Conservation (phyloP, 164 flowering plant genomes). For the Dillenia turbinata region DNA sequence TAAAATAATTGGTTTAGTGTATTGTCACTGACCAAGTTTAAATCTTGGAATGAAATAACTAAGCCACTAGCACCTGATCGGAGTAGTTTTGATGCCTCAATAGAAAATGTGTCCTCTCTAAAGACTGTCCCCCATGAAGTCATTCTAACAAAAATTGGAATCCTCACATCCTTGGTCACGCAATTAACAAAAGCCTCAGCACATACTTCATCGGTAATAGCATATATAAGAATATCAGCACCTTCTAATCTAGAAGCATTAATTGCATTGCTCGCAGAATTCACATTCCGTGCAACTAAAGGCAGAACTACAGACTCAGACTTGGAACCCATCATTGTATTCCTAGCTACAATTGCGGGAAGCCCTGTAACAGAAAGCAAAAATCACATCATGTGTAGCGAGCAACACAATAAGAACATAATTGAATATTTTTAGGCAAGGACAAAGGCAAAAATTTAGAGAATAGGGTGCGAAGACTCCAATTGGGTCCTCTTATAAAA, state of each 20-base stretch:
- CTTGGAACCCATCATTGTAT: slow-evolving; percentile 70
- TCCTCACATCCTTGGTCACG: slow-evolving; percentile 44
- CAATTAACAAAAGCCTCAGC: slow-evolving; percentile 24
- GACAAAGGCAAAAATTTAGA: no score
- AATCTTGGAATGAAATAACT: slow-evolving; percentile 49
- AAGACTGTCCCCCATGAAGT: not conserved
- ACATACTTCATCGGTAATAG: slow-evolving; percentile 16
- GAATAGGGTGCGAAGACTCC: no score
- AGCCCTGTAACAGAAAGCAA: slow-evolving; percentile 45
- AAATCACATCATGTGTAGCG: not conserved
- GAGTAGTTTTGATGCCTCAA: slow-evolving; percentile 32
- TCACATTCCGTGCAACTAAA: slow-evolving; percentile 69
- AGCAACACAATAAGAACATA: no score
- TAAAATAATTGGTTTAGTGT: slow-evolving; percentile 37
- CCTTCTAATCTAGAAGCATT: slow-evolving; percentile 80
- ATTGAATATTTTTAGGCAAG: no score
- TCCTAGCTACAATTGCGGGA: slow-evolving; percentile 89
- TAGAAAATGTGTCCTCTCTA: slow-evolving; percentile 12
- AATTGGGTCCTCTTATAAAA: no score
- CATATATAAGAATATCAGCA: slow-evolving; percentile 77
- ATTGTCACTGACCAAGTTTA: slow-evolving; percentile 41
- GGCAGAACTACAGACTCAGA: slow-evolving; percentile 74
- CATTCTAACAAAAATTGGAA: slow-evolving; percentile 59
- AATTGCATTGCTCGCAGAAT: slow-evolving; percentile 51
- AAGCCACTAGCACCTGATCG: slow-evolving; percentile 79